A percentile compares a stretch with the other conserved stretches of the same genome.
These are phyloP conservation scores for Aspergillus fumigatus DNA, from an alignment of 2,329 filamentous ascomycete genomes.

Conservation along the genomic window DNA sequence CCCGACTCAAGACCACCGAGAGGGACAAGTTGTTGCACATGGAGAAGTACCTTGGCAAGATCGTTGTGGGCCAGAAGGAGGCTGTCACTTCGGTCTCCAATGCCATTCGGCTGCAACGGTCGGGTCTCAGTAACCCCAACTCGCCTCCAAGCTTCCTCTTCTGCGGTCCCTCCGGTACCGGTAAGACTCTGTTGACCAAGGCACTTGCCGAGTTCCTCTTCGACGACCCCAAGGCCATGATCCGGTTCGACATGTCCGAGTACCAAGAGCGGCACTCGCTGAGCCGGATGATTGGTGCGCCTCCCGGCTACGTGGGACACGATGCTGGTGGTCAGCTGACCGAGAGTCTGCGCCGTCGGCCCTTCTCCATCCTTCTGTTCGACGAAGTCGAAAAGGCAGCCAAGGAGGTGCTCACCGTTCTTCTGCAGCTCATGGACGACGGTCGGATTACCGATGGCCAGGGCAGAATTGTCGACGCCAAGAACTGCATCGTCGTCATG, in stretches of 20 bases:
- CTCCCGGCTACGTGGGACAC: constrained; percentile 94
- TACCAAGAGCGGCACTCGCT: constrained; percentile 96
- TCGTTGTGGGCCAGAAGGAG: constrained; percentile 92
- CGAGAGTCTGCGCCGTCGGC: constrained; percentile 85
- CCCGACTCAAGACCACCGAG: constrained; percentile 86
- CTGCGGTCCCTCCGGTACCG: constrained; percentile 96
- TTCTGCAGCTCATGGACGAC: constrained; percentile 99
- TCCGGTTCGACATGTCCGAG: constrained; percentile 99
- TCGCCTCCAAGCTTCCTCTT: constrained; percentile 97
- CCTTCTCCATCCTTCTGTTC: constrained; percentile 96
- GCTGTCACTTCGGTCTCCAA: constrained; percentile 91
- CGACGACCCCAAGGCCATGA: constrained; percentile 95
- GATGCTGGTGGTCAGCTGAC: constrained; percentile 94
- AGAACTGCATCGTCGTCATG: constrained; percentile 99
- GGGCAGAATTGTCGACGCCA: constrained; percentile 88
- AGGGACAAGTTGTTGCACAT: constrained; percentile 98
- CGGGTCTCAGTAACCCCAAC: constrained; percentile 91
- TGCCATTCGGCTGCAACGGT: constrained; percentile 90
- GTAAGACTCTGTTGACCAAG: constrained; percentile 96
- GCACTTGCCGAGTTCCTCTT: constrained; percentile 96
- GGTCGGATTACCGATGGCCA: constrained; percentile 97
- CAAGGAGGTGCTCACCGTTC: constrained; percentile 92
- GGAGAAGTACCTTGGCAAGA: constrained; percentile 77
- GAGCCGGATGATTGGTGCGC: constrained; percentile 95
- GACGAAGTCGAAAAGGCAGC: constrained; percentile 98